Evolutionary conservation across 2,329 filamentous ascomycete species (phyloP).

Genomic region (Clarireedia paspali): DNA sequence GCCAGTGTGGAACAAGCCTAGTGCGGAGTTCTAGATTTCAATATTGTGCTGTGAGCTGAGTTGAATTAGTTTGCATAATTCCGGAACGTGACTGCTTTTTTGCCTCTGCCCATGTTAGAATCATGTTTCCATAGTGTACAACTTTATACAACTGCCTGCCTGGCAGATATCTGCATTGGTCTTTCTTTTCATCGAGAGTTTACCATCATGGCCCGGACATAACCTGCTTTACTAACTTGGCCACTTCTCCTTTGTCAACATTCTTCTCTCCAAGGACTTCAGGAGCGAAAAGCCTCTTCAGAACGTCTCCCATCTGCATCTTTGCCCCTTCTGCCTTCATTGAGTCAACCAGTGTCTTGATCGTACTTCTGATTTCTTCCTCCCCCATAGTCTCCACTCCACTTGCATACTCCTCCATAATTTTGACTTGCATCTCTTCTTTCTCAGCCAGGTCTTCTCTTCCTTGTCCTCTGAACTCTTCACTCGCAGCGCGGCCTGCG

Average conservation of each 20-base stretch:
- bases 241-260: constrained; percentile 55
- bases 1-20: no score
- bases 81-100: no score
- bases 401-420: constrained; percentile 59
- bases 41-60: neutral
- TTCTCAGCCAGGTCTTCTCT: constrained; percentile 63
- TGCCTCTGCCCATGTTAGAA: no score
- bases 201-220: constrained; percentile 17
- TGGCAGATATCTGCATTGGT: no score
- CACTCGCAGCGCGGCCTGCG: constrained; percentile 48
- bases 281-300: constrained; percentile 51
- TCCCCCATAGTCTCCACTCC: constrained; percentile 48
- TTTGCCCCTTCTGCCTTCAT: constrained; percentile 40
- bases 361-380: constrained; percentile 48
- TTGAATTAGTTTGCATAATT: neutral
- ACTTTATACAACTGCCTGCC: neutral
- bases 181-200: no score
- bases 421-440: constrained; percentile 56
- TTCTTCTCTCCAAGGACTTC: constrained; percentile 53
- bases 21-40: no score
- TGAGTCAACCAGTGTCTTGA: constrained; percentile 44
- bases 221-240: constrained; percentile 51
- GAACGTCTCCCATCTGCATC: constrained; percentile 48
- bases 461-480: constrained; percentile 56
- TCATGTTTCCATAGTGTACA: no score